Evolutionary conservation across 192 early-diverging fungal genomes (phyloP).

Genomic region (Cladochytrium replicatum): DNA sequence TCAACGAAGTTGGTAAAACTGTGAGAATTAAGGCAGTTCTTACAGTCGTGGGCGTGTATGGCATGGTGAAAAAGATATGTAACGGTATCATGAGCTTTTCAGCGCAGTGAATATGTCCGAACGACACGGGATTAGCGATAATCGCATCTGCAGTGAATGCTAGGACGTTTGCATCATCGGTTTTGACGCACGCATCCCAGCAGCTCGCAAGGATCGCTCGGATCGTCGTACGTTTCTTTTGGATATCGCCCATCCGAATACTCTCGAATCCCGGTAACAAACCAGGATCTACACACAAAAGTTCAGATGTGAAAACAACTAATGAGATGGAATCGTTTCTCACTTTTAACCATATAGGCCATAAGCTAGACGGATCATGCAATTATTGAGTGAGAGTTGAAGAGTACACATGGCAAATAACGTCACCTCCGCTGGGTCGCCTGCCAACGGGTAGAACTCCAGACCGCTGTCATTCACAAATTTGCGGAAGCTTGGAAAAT

Average conservation of each 20-base stretch:
- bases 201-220: slow-evolving; percentile 16
- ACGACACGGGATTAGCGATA: slow-evolving; percentile 29
- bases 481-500: too few relatives aligned
- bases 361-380: too few relatives aligned
- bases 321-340: too few relatives aligned
- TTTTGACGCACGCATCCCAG: slow-evolving; percentile 18
- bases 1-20: too few relatives aligned
- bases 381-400: too few relatives aligned
- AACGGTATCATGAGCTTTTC: slow-evolving; percentile 23
- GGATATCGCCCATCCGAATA: slow-evolving; percentile 24
- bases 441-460: slow-evolving; percentile 30
- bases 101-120: slow-evolving; percentile 33
- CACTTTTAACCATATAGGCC: slow-evolving; percentile 36
- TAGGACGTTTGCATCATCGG: slow-evolving; percentile 13
- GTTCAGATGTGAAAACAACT: slow-evolving; percentile 1
- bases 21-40: too few relatives aligned
- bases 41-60: slow-evolving; percentile 21
- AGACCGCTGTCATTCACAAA: slow-evolving; percentile 29
- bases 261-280: slow-evolving; percentile 18
- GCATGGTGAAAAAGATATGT: slow-evolving; percentile 29
- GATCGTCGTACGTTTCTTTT: slow-evolving; percentile 25
- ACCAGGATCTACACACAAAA: slow-evolving; percentile 14
- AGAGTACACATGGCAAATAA: too few relatives aligned
- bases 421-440: slow-evolving; percentile 30
- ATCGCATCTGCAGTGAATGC: slow-evolving; percentile 24